phyloP scores from a whole-genome alignment of 345 rosid genomes.

The Eucalyptus tenuipes region DNA sequence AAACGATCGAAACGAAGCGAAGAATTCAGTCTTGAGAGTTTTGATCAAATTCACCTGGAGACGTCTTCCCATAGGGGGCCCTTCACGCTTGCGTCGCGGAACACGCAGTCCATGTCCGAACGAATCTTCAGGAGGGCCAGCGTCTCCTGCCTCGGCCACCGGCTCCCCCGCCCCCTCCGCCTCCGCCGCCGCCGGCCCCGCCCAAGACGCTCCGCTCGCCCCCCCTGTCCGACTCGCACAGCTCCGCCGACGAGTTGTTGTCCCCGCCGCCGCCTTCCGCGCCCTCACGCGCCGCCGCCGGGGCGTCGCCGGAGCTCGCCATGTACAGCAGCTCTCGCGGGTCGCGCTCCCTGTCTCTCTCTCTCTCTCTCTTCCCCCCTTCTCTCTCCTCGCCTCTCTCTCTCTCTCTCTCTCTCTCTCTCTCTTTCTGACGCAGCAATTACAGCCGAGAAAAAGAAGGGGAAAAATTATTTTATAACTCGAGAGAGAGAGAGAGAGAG shows the following conservation, averaged over 20 bases:
- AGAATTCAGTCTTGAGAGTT: neutral
- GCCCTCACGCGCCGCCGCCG: neutral
- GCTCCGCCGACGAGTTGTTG: neutral
- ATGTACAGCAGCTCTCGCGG: neutral
- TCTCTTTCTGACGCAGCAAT: neutral
- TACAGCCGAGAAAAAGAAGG: neutral
- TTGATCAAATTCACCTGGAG: constrained; percentile 21
- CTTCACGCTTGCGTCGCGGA: constrained; percentile 35
- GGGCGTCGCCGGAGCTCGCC: neutral
- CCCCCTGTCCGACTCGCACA: neutral
- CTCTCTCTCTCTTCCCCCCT: neutral
- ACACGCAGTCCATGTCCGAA: constrained; percentile 38
- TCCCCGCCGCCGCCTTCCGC: neutral
- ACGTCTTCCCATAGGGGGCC: constrained; percentile 49
- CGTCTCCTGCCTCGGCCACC: constrained; percentile 41
- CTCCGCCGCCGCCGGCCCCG: neutral
- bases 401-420: neutral
- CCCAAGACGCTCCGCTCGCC: neutral
- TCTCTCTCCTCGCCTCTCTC: neutral
- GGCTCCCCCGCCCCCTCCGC: constrained; percentile 9
- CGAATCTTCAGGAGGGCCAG: constrained; percentile 24
- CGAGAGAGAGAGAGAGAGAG: neutral
- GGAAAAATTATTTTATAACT: neutral
- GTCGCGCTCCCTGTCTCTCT: neutral
- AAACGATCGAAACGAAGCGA: neutral